These are phyloP conservation scores for Litsea cubeba DNA, from an alignment of 164 flowering plant species.

Conservation along the genomic window DNA sequence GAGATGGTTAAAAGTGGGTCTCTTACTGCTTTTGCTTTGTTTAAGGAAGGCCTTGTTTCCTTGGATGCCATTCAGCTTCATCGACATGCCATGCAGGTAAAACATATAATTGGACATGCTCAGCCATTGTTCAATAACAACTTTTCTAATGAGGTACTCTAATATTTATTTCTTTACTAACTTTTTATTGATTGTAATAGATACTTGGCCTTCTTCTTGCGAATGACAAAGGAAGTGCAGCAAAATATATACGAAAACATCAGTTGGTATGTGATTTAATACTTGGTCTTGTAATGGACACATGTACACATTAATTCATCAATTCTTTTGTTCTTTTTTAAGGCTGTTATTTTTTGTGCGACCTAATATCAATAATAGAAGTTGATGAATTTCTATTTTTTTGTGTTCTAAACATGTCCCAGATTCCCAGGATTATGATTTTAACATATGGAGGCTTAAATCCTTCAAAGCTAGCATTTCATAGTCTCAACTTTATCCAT, in stretches of 20 bases:
- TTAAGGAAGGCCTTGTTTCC: slow-evolving; percentile 73
- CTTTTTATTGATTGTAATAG: slow-evolving; percentile 30
- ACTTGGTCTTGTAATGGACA: no score
- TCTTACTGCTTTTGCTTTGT: slow-evolving; percentile 55
- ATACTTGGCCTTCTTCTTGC: slow-evolving; percentile 92
- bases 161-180: not conserved
- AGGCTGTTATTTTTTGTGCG: no score
- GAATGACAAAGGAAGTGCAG: slow-evolving; percentile 95
- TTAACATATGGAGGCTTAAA: no score
- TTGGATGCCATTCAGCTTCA: slow-evolving; percentile 93
- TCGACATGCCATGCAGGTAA: slow-evolving; percentile 99
- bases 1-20: slow-evolving; percentile 95
- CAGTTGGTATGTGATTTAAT: slow-evolving; percentile 64
- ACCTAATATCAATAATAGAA: no score
- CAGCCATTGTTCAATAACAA: not conserved
- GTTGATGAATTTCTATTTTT: no score
- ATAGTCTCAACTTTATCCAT: no score
- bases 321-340: no score
- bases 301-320: no score
- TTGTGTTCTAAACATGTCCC: no score
- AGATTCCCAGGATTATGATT: no score
- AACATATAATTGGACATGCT: not conserved
- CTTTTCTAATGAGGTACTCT: not conserved
- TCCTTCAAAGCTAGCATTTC: no score
- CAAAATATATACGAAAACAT: slow-evolving; percentile 83